Evolutionary conservation across 2,329 filamentous ascomycete species (phyloP).

Genomic region (Lasiodiplodia theobromae): DNA sequence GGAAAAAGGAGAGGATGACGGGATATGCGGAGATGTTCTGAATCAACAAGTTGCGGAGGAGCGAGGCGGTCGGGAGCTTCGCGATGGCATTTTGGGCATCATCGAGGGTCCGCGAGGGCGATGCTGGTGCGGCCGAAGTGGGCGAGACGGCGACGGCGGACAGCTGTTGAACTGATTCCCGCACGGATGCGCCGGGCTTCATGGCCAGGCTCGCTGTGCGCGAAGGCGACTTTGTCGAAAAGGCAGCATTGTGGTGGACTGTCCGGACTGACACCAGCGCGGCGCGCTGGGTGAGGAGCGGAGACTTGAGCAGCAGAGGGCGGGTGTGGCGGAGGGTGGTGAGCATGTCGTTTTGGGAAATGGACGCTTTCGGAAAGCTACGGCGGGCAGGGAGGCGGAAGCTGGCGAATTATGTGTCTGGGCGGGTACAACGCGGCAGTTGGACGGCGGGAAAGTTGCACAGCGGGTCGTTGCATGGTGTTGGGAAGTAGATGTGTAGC

Average conservation of each 20-base stretch:
- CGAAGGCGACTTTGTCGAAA: constrained; percentile 7
- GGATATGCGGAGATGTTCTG: constrained; percentile 26
- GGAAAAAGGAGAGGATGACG: constrained; percentile 27
- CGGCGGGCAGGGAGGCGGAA: constrained; percentile 1
- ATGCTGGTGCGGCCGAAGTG: constrained; percentile 6
- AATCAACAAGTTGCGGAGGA: constrained; percentile 30
- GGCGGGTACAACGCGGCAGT: background rate
- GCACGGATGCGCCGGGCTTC: constrained; percentile 23
- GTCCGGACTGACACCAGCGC: constrained; percentile 6
- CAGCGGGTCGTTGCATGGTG: constrained; percentile 20
- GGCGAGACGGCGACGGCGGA: constrained; percentile 11
- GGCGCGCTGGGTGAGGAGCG: constrained; percentile 17
- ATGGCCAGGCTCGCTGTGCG: constrained; percentile 9
- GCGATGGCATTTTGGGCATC: constrained; percentile 10
- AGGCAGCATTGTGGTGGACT: constrained; percentile 20
- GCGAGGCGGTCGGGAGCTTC: constrained; percentile 26
- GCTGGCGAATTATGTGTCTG: background rate
- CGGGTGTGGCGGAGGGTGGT: constrained; percentile 25
- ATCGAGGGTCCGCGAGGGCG: constrained; percentile 1
- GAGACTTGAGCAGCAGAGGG: constrained; percentile 12
- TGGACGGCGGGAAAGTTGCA: background rate
- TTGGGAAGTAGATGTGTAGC: constrained; percentile 2
- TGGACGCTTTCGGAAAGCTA: background rate
- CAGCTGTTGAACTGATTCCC: constrained; percentile 6
- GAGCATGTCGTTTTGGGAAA: constrained; percentile 28